A percentile compares a stretch with the other conserved stretches of the same genome.
Evolutionary conservation across 2,329 filamentous ascomycete species (phyloP).

Genomic region (Dactylellina haptotyla): DNA sequence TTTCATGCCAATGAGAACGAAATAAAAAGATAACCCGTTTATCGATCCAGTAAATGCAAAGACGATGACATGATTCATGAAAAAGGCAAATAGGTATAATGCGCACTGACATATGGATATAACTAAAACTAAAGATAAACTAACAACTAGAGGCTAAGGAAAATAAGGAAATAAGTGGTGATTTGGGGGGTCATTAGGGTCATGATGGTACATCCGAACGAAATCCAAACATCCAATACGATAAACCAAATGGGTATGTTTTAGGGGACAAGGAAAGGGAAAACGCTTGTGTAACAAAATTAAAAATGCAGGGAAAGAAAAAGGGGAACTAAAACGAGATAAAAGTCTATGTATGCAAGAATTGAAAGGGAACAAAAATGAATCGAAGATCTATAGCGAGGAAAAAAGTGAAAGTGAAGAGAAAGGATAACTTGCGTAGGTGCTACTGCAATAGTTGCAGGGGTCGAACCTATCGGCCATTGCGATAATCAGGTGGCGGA

Average conservation of each 20-base stretch:
- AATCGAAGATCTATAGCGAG: conserved; percentile 49
- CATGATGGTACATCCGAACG: conserved; percentile 50
- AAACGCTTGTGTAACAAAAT: conserved; percentile 47
- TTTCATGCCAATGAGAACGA: conserved; percentile 44
- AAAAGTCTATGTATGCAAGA: conserved; percentile 53
- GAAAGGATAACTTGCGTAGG: conserved; percentile 31
- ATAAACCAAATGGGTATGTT: conserved; percentile 54
- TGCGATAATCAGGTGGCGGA: conserved; percentile 52
- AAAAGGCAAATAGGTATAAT: conserved; percentile 55
- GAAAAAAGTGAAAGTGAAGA: conserved; percentile 13
- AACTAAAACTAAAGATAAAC: conserved; percentile 48
- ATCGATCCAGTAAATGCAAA: conserved; percentile 55
- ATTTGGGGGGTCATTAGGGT: conserved; percentile 50
- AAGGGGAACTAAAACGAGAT: neutral
- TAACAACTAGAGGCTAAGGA: conserved; percentile 35
- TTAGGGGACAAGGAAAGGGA: conserved; percentile 31
- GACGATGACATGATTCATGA: conserved; percentile 54
- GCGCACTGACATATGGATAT: conserved; percentile 53
- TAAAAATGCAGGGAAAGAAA: conserved; percentile 18
- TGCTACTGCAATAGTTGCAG: conserved; percentile 4
- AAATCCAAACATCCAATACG: conserved; percentile 40
- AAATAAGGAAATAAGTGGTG: conserved; percentile 25
- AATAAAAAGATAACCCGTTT: conserved; percentile 50
- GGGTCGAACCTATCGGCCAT: conserved; percentile 42
- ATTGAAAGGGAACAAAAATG: conserved; percentile 39